phyloP scores from a whole-genome alignment of 1,284 basidiomycete species.

The Anthracocystis walkeri region DNA sequence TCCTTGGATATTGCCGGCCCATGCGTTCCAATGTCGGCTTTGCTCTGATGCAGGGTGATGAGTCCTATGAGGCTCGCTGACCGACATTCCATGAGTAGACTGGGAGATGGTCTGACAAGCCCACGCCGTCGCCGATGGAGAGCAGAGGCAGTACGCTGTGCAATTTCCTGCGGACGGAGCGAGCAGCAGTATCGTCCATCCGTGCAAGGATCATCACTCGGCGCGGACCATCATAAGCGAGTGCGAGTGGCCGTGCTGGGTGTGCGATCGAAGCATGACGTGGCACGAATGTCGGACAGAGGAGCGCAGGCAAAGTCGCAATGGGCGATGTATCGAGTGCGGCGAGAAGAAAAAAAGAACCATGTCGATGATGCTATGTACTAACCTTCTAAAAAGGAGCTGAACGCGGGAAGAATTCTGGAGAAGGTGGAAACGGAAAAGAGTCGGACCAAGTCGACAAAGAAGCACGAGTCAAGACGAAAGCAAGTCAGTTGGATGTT shows the following conservation, averaged over 20 bases:
- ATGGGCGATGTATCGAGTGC: neutral
- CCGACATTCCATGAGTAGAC: neutral
- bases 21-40: neutral
- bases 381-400: slow-evolving; percentile 51
- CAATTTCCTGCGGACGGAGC: neutral
- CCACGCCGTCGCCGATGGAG: neutral
- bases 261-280: neutral
- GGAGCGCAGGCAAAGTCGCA: neutral
- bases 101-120: neutral
- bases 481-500: slow-evolving; percentile 30
- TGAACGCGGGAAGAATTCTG: slow-evolving; percentile 35
- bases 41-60: slow-evolving; percentile 2
- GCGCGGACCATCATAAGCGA: neutral
- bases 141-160: neutral
- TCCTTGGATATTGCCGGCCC: too few species aligned
- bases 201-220: neutral
- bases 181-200: neutral
- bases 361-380: neutral
- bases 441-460: slow-evolving; percentile 9
- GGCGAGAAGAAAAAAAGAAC: neutral
- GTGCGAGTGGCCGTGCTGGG: neutral
- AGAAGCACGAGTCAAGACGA: slow-evolving; percentile 2
- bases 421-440: neutral
- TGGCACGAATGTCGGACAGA: slow-evolving; percentile 1
- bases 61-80: too few species aligned